Conservation (phyloP, 2,329 filamentous ascomycete species). For the Sporothrix variecibatus region DNA sequence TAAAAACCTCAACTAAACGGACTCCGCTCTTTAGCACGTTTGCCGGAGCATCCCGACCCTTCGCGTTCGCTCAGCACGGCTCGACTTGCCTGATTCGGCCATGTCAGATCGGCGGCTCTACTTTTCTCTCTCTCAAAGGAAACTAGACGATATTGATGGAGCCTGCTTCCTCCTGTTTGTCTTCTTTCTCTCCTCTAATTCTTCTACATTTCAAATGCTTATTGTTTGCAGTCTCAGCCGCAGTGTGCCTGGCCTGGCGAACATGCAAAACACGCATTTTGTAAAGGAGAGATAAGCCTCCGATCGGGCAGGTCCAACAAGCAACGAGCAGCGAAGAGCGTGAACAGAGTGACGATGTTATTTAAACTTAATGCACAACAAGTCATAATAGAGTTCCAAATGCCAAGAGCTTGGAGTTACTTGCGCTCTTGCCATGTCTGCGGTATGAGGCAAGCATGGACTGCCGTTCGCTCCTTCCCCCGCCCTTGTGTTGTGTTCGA, state of each 20-base stretch:
- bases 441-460: background rate
- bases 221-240: background rate
- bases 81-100: background rate
- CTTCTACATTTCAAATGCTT: background rate
- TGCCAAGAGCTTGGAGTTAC: background rate
- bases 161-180: background rate
- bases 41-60: background rate
- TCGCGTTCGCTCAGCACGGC: background rate
- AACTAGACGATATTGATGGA: background rate
- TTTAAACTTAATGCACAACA: background rate
- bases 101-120: background rate
- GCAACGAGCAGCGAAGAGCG: background rate
- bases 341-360: background rate
- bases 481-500: background rate
- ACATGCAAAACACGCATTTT: no score
- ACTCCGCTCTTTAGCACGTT: background rate
- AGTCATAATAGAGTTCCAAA: background rate
- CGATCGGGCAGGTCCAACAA: background rate
- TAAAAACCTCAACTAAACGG: background rate
- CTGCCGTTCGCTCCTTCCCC: slow-evolving; percentile 9
- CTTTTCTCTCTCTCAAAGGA: background rate
- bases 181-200: background rate
- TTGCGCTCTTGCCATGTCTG: background rate
- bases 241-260: no score
- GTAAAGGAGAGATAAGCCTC: background rate